Percentiles rank a stretch among this genome's conserved stretches.
Conservation (phyloP, 225 moss, liverwort and hornwort genomes). For the Pseudisothecium myosuroides region DNA sequence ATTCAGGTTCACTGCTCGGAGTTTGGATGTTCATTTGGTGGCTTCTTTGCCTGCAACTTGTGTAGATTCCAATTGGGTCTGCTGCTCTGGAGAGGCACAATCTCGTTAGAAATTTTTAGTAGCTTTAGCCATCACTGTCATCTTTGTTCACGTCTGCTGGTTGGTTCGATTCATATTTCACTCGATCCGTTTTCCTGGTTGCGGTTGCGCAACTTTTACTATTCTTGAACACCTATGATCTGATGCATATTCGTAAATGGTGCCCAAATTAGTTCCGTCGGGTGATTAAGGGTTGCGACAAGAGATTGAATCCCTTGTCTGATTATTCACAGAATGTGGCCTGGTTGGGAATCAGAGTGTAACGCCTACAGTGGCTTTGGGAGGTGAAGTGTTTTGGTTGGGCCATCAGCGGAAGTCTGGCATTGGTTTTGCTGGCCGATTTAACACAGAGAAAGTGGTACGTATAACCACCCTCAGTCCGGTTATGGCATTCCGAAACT, state of each 20-base stretch:
- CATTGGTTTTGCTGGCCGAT: constrained; percentile 96
- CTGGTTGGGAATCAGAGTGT: constrained; percentile 63
- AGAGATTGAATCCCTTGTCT: background rate
- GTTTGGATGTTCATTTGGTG: background rate
- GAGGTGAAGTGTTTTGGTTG: constrained; percentile 99
- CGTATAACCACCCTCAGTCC: background rate
- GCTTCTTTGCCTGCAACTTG: background rate
- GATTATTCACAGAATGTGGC: background rate
- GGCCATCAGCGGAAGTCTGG: constrained; percentile 99
- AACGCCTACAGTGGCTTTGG: constrained; percentile 80
- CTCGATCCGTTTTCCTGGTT: background rate
- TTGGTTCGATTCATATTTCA: background rate
- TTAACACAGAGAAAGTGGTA: constrained; percentile 98
- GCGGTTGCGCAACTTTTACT: background rate
- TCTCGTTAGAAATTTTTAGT: background rate
- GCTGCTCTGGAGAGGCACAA: background rate
- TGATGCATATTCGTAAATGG: background rate
- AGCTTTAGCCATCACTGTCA: background rate
- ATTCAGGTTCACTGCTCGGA: constrained; percentile 57
- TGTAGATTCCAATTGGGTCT: background rate
- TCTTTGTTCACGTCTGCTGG: background rate
- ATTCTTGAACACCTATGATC: background rate
- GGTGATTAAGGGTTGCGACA: background rate
- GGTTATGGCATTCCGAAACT: background rate
- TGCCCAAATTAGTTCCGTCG: background rate